Conservation (phyloP, 345 rosid genomes). For the Eucalyptus regnans region DNA sequence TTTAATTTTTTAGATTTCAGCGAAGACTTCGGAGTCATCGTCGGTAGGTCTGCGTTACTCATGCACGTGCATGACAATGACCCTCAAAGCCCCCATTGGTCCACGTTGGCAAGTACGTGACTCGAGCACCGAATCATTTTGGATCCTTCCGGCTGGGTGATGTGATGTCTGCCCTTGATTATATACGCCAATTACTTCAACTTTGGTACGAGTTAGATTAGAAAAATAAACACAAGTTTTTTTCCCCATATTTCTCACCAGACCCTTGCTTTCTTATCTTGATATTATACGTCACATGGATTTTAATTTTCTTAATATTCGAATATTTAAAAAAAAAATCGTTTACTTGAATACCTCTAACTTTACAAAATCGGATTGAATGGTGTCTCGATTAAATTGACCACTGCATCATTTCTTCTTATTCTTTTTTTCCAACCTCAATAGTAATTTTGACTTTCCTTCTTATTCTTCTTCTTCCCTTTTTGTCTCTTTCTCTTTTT, state of each 20-base stretch:
- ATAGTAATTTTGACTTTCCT: neutral
- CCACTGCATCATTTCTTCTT: neutral
- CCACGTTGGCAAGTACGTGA: neutral
- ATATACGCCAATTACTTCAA: neutral
- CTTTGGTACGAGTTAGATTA: neutral
- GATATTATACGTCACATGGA: neutral
- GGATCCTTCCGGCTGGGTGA: neutral
- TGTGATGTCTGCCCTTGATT: neutral
- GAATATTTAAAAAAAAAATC: neutral
- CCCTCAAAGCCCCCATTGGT: neutral
- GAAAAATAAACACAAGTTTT: neutral
- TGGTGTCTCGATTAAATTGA: neutral
- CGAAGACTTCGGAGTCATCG: neutral
- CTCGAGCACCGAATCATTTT: neutral
- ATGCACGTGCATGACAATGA: neutral
- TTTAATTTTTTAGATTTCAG: neutral
- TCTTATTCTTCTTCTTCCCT: neutral
- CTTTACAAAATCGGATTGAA: neutral
- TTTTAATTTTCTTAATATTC: neutral
- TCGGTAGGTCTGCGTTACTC: neutral
- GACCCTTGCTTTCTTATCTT: neutral
- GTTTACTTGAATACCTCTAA: neutral
- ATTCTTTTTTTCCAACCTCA: neutral
- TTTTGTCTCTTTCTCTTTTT: no score
- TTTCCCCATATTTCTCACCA: neutral